These are phyloP conservation scores for Aspergillus panamensis DNA, from an alignment of 495 filamentous ascomycete genomes.

Conservation along the genomic window DNA sequence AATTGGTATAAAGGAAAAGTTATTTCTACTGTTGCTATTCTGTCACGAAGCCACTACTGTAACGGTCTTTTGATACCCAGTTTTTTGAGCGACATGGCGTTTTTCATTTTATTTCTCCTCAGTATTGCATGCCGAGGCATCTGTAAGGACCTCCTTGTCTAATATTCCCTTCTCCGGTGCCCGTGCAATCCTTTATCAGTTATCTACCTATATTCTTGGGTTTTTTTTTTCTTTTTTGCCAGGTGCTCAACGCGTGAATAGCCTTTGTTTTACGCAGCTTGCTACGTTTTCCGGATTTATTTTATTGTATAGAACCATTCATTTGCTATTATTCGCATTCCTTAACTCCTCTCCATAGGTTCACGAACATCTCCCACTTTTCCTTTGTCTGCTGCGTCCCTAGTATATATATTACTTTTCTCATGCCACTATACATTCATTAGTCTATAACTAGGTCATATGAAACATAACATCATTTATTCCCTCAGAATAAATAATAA, in stretches of 20 bases:
- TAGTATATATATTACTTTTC: not conserved
- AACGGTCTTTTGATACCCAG: slow-evolving; percentile 23
- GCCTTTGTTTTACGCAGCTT: not conserved
- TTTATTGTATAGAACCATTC: not conserved
- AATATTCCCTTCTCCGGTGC: not conserved
- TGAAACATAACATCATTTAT: not conserved
- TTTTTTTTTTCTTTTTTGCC: not conserved
- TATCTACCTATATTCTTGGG: not conserved
- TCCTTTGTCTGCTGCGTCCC: slow-evolving; percentile 6
- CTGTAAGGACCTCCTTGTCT: slow-evolving; percentile 19
- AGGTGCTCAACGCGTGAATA: not conserved
- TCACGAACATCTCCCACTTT: slow-evolving; percentile 2
- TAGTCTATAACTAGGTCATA: not conserved
- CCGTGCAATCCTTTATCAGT: not conserved
- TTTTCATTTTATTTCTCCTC: slow-evolving; percentile 6
- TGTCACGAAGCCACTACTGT: slow-evolving; percentile 11
- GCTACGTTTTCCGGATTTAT: not conserved
- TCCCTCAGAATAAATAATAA: not conserved
- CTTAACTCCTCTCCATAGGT: not conserved
- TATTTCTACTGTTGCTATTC: not conserved
- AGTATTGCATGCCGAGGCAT: slow-evolving; percentile 11
- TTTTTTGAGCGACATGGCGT: slow-evolving; percentile 22
- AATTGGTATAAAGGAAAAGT: slow-evolving; percentile 1
- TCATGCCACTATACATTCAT: not conserved
- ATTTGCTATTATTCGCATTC: not conserved